Conservation (phyloP, 768 basidiomycete species). For the Trametes elegans region DNA sequence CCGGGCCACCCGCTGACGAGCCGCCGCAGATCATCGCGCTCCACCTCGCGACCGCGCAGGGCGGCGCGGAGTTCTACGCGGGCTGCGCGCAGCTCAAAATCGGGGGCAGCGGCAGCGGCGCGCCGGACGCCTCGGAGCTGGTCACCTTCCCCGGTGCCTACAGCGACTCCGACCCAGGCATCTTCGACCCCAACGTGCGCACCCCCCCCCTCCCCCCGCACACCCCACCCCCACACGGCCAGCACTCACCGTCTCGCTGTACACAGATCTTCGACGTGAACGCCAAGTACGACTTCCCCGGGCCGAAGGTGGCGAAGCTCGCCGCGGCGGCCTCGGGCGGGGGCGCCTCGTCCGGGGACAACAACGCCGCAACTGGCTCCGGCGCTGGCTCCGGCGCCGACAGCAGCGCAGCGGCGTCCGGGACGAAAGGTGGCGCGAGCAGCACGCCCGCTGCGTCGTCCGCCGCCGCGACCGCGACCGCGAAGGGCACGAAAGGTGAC, state of each 20-base stretch:
- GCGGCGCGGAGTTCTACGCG: conserved; percentile 81
- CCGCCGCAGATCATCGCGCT: conserved; percentile 58
- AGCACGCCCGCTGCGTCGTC: too few species aligned
- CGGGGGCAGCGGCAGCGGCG: conserved; percentile 51
- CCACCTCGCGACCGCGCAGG: conserved; percentile 53
- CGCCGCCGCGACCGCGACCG: background rate
- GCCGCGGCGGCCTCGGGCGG: conserved; percentile 15
- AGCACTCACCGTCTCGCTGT: too few species aligned
- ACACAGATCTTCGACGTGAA: conserved; percentile 27
- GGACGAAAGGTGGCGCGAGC: too few species aligned
- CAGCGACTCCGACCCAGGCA: conserved; percentile 68
- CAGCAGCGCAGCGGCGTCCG: too few species aligned
- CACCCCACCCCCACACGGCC: background rate
- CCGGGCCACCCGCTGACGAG: background rate
- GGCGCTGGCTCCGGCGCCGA: conserved; percentile 11
- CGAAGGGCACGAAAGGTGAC: too few species aligned
- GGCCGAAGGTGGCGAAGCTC: conserved; percentile 27
- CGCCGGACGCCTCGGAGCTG: conserved; percentile 43
- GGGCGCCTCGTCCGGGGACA: conserved; percentile 10
- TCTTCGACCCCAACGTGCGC: conserved; percentile 52
- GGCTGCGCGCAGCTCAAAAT: conserved; percentile 58
- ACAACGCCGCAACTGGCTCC: conserved; percentile 6
- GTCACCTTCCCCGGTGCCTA: conserved; percentile 77
- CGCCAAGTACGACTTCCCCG: conserved; percentile 30
- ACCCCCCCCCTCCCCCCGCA: background rate